Evolutionary conservation across 345 rosid genomes (phyloP), one percentile per base, ranked within the genome.

Genomic region (Sonneratia caseolaris): DNA sequence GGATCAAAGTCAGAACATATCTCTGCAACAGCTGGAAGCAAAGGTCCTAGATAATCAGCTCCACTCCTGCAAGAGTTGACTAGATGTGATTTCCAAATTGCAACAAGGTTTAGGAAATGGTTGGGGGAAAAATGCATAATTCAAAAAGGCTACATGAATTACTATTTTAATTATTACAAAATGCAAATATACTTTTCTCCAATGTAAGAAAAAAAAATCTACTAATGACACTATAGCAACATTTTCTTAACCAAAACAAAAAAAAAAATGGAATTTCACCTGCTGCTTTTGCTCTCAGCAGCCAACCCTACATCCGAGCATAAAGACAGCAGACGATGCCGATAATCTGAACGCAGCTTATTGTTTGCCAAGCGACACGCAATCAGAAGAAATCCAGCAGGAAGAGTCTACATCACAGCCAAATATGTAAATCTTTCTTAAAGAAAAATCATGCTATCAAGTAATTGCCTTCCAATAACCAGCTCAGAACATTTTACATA

Each of bases 281-380:
- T 88, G 86, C 97, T 98, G 85, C 88, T 88, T 85, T 87, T 89
- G 68, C 97, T 87, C 86, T 96, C 99, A 72, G 98, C 99, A 70
- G 93, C 97, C 85, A 96, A 79, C 79, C 98, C 97, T 72, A 92
- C 95, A 84, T 96, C 98, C 71, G 99, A 96, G 84, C 97, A 96
- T 80, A 96, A 85, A 81, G 97, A 89, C 70, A 96, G 83, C 85
- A 92, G 82, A 66, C 97, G 96, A 79, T 92, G 96, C 70, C 95
- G 96, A 79, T 81, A 92, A 81, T 96, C 99, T 37, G 93, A 84
- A 64, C 98, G 95, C 87, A 96, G 79, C 76, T 86, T 92, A 61
- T 79, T 72, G 78, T 81, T 82, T 74, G 72, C 84, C 72, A 96
- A 98, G 77, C 90, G 88, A 75, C 84, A 79, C 74, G 95, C 94